Base-by-base conservation (phyloP, 1,284 basidiomycete genomes). In the Filobasidium uniguttulatum region DNA sequence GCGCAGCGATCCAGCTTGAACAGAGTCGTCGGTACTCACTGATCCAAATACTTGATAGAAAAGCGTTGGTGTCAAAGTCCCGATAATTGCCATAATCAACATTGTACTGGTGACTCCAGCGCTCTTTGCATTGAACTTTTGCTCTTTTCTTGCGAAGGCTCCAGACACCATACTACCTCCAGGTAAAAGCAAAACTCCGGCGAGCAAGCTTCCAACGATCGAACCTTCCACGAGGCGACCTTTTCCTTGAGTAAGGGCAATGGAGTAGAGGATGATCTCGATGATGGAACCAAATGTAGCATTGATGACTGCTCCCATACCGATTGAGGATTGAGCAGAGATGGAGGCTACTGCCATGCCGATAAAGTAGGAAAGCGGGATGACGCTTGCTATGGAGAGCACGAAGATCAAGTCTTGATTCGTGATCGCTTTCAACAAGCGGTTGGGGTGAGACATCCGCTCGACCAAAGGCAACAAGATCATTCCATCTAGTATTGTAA, bases 261-360 rank as follows among this genome's bases (percentile, higher is more conserved):
- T 86, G 30, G 73, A 73, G 65, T 99, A 99, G 1, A 99, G 77
- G 58, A 99, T 78, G 60, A 99, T 87, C 69, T 99, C 94, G 66
- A 99, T 91, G 63, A 98, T 83, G 9, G 88, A 93, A 66, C 94
- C 94, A 61, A 99, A 99, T 0, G 90, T 94, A 0, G 94, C 94
- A 68, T 99, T 99, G 74, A 99, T 98, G 59, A 98, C 93, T 0
- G 94, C 94, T 55, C 94, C 94, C 90, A 98, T 97, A 12, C 94
- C 94, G 57, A 99, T 99, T 14, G 85, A 90, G 0, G 87, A 93
- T 66, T 98, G 94, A 0, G 94, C 93, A 20, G 86, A 90, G 64
- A 99, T 98, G 45, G 87, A 91, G 0, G 94, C 94, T 50, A 99
- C 94, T 1, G 94, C 94, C 94, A 98, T 98, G 20, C 94, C 94